A percentile compares a stretch with the other conserved stretches of the same genome.
These are phyloP conservation scores for Penicillium ucsense DNA, from an alignment of 495 filamentous ascomycete species.

Conservation along the genomic window DNA sequence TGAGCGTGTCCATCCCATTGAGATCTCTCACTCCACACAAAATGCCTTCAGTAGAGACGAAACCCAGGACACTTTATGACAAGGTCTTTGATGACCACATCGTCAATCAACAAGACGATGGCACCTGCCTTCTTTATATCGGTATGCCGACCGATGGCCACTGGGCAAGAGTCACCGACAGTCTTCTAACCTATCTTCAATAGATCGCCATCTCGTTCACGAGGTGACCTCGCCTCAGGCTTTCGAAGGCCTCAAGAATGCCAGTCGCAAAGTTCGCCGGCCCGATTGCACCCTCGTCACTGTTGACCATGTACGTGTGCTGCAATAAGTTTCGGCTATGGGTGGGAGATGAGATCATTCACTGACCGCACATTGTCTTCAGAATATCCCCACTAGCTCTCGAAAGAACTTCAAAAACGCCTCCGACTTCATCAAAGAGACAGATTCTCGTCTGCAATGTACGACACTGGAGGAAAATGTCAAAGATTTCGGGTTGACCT, in stretches of 20 bases:
- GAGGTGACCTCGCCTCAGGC: conserved; percentile 99
- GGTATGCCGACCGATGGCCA: conserved; percentile 37
- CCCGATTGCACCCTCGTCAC: conserved; percentile 96
- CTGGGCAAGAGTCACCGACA: neutral
- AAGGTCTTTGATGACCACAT: conserved; percentile 93
- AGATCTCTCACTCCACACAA: conserved; percentile 18
- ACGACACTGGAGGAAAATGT: conserved; percentile 95
- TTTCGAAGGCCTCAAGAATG: conserved; percentile 88
- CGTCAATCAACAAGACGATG: conserved; percentile 86
- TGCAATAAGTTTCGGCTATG: neutral
- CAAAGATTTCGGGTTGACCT: conserved; percentile 91
- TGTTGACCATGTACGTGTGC: conserved; percentile 72
- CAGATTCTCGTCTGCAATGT: conserved; percentile 87
- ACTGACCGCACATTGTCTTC: conserved; percentile 6
- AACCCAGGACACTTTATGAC: conserved; percentile 89
- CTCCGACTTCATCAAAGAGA: conserved; percentile 78
- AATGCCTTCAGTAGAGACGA: conserved; percentile 72
- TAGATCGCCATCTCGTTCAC: conserved; percentile 89
- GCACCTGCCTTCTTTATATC: conserved; percentile 88
- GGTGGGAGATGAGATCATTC: neutral
- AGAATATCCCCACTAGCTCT: conserved; percentile 89
- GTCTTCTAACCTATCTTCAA: conserved; percentile 2
- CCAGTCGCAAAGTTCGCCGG: conserved; percentile 74
- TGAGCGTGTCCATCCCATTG: neutral
- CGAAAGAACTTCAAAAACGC: conserved; percentile 84